Base-by-base conservation (phyloP, 192 early-diverging fungal species). In the Rhizophagus prolifer region DNA sequence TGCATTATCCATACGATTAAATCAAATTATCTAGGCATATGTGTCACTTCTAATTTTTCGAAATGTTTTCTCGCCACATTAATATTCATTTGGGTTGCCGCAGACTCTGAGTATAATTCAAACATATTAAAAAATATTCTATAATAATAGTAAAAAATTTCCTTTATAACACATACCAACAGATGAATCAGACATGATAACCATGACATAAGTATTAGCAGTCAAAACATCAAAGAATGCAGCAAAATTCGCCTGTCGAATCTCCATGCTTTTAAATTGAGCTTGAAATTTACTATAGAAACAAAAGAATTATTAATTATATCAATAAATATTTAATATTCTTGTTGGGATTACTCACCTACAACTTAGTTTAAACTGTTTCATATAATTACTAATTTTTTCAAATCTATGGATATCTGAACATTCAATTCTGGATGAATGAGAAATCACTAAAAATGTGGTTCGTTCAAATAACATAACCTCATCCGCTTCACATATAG, bases 381-480 rank as follows among this genome's bases (percentile, higher is more conserved):
- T 96, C 82, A 96, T 94, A 70, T 95, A 95, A 75, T 95, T 95
- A 66, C 90, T 91, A 19, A 96, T 91, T 82, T 96, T 96, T 81
- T 95, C 94, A 81, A 96, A 96, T 14, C 95, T 91, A 77, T 94
- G 92, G 4, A 87, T 78, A 77, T 96, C 95, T 9, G 80, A 81
- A 74, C 88, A 83, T 44, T 86, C 83, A 34, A 88, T 83, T 10
- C 79, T 79, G 31, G 90, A 90, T 25, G 91, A 85, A 78, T 93
- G 92, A 12, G 95, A 92, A 79, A 99, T 96, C 34, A 97, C 95
- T 74, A 99, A 83, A 80, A 99, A 99, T 26, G 97, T 98, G 28
- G 95, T 90, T 34, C 93, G 83, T 81, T 99, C 97, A 81, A 98
- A 99, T 30, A 99, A 82, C 3, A 97, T 94, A 31, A 99, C 93